Percentiles rank a stretch among this genome's conserved stretches.
Conservation (phyloP, 2,329 filamentous ascomycete species). For the Chaetothyriales sp. region DNA sequence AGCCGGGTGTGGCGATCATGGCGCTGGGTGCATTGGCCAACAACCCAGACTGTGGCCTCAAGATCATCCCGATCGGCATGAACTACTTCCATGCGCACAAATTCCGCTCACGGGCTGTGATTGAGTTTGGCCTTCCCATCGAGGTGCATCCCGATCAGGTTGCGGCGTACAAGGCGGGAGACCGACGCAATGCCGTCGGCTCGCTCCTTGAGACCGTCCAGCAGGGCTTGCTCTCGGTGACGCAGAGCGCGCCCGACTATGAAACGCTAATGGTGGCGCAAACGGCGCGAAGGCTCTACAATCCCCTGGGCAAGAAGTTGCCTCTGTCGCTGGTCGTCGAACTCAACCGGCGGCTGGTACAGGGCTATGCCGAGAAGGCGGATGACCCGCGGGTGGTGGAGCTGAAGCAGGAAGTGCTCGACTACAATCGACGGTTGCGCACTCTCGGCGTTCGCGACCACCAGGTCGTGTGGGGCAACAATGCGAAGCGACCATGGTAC, state of each 20-base stretch:
- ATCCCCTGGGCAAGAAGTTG: slow-evolving; percentile 83
- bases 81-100: slow-evolving; percentile 99
- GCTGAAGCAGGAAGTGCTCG: slow-evolving; percentile 60
- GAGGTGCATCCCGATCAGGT: slow-evolving; percentile 73
- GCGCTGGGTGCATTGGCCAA: slow-evolving; percentile 78
- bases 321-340: slow-evolving; percentile 87
- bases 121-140: slow-evolving; percentile 85
- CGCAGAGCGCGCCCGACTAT: slow-evolving; percentile 83
- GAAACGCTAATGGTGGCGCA: slow-evolving; percentile 94
- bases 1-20: slow-evolving; percentile 97
- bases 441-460: slow-evolving; percentile 84
- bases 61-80: slow-evolving; percentile 95
- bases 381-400: slow-evolving; percentile 70
- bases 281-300: slow-evolving; percentile 83
- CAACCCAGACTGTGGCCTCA: slow-evolving; percentile 73
- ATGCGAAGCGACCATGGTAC: slow-evolving; percentile 61
- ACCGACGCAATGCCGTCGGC: slow-evolving; percentile 75
- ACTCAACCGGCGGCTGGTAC: slow-evolving; percentile 77
- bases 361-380: slow-evolving; percentile 87
- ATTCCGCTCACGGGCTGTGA: slow-evolving; percentile 86
- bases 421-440: slow-evolving; percentile 76
- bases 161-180: slow-evolving; percentile 67
- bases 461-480: slow-evolving; percentile 62
- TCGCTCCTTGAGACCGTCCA: slow-evolving; percentile 76
- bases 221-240: slow-evolving; percentile 71